Base-by-base conservation (phyloP, 108 stramenopile species). In the Cyclotella choctawhatcheeana region DNA sequence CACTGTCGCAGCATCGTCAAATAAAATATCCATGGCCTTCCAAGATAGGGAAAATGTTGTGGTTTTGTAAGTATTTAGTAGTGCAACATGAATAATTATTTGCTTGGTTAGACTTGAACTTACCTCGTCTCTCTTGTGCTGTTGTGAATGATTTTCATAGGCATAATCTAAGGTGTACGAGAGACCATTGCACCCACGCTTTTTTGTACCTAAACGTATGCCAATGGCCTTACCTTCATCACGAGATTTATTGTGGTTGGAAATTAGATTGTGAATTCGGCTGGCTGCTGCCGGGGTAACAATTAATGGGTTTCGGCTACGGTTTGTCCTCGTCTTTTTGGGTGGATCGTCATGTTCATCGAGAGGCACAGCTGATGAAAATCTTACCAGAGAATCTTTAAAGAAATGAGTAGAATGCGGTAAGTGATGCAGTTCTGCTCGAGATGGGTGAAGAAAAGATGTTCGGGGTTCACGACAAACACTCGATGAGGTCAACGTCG, bases 141-240 rank as follows among this genome's bases (percentile, higher is more conserved):
- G 82, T 35, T 83, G 68, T 18, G 80, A 67, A 31, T 79, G 77
- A 59, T 83, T 67, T 56, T 89, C 90, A 54, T 81, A 84, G 16
- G 95, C 98, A 76, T 99, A 99, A 76, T 99, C 98, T 59, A 99
- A 73, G 13, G 99, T 99, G 79, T 99, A 99, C 3, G 91, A 93
- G 24, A 98, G 72, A 12, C 99, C 99, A 73, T 99, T 99, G 89
- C 99, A 99, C 25, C 99, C 99, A 58, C 98, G 79, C 54, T 91
- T 83, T 66, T 94, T 97, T 44, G 96, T 94, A 21, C 99, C 98
- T 12, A 99, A 83, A 22, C 97, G 90, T 25, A 99, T 96, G 13
- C 98, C 99, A 12, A 96, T 27, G 14, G 94, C 92, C 20, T 16
- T 34, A 5, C 31, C 48, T 14, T 51, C 64, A 24, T 44, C 52